phyloP scores from a whole-genome alignment of 768 basidiomycete species.

The Russula foetens region DNA sequence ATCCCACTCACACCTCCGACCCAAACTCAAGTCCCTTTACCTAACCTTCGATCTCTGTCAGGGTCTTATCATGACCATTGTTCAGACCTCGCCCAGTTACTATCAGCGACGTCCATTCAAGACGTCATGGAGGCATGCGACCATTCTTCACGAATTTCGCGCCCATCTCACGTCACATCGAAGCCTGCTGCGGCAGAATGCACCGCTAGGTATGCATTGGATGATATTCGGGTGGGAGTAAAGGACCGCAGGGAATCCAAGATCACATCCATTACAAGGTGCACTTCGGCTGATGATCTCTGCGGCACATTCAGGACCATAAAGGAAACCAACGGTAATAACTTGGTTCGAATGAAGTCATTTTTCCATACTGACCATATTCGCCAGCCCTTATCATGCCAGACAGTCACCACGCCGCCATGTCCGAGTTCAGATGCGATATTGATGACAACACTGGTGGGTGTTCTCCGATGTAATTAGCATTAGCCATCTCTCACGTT shows the following conservation, averaged over 20 bases:
- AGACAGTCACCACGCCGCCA: background rate
- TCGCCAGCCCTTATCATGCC: background rate
- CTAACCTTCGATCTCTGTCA: background rate
- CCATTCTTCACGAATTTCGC: background rate
- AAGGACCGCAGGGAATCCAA: background rate
- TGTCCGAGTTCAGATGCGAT: background rate
- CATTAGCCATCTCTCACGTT: background rate
- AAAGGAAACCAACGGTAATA: background rate
- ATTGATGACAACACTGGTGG: background rate
- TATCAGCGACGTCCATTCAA: background rate
- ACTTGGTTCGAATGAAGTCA: background rate
- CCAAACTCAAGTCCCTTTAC: background rate
- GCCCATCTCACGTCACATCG: background rate
- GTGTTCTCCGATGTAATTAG: background rate
- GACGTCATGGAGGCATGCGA: background rate
- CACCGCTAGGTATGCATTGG: background rate
- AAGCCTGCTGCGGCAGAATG: background rate
- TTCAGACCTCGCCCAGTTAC: background rate
- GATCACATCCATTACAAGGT: background rate
- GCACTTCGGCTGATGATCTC: background rate
- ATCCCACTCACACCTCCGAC: background rate
- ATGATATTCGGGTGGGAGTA: constrained; percentile 5
- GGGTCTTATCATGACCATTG: background rate
- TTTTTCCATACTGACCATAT: background rate
- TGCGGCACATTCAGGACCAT: background rate